Conservation (phyloP, 345 rosid species). For the Arabis alpina region DNA sequence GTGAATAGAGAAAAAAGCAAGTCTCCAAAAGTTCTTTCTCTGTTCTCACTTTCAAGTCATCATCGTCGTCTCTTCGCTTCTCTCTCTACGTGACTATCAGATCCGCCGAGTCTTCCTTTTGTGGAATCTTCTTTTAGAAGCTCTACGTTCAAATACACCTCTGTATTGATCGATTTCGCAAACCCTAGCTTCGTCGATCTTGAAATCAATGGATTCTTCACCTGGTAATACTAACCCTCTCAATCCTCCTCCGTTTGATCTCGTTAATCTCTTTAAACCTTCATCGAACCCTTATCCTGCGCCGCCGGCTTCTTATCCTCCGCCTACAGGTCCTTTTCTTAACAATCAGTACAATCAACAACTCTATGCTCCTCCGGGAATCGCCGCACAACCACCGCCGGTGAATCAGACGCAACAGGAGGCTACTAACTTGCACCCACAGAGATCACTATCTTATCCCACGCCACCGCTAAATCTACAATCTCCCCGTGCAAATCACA, state of each 20-base stretch:
- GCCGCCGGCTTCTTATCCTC: constrained; percentile 63
- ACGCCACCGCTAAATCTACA: constrained; percentile 47
- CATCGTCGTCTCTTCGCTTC: constrained; percentile 30
- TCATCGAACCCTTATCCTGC: constrained; percentile 48
- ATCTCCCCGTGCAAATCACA: constrained; percentile 46
- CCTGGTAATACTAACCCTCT: constrained; percentile 52
- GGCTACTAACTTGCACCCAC: constrained; percentile 38
- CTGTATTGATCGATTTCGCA: constrained; percentile 24
- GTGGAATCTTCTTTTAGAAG: constrained; percentile 10
- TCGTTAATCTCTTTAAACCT: constrained; percentile 53
- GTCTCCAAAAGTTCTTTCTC: constrained; percentile 36
- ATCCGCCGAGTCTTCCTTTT: constrained; percentile 35
- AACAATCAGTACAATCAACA: constrained; percentile 55
- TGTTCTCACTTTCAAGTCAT: constrained; percentile 38
- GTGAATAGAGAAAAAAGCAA: background rate
- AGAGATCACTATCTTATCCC: constrained; percentile 48
- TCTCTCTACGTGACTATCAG: constrained; percentile 30
- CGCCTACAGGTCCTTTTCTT: constrained; percentile 55
- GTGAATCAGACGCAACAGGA: constrained; percentile 26
- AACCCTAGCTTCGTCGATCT: constrained; percentile 41
- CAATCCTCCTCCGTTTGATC: constrained; percentile 47
- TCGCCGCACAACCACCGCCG: constrained; percentile 30
- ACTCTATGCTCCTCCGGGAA: constrained; percentile 46
- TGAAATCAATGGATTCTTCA: constrained; percentile 53
- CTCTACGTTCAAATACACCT: background rate